A percentile compares a stretch with the other conserved stretches of the same genome.
phyloP scores from a whole-genome alignment of 805 yeast species.

The Monosporozyma aerobia region DNA sequence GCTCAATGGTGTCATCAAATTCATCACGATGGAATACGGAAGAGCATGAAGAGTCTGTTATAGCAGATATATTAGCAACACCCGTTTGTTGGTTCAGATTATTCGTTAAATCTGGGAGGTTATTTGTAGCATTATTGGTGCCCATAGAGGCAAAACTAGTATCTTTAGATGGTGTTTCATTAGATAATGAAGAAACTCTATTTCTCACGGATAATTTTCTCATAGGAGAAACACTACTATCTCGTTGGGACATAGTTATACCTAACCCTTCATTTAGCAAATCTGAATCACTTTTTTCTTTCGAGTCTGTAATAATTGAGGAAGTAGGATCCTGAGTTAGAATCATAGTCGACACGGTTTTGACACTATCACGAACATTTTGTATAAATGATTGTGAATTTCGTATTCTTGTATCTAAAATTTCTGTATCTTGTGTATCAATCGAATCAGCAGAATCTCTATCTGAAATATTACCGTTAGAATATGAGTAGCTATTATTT shows the following conservation, averaged over 20 bases:
- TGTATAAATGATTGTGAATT: conserved; percentile 2
- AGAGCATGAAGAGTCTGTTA: background rate
- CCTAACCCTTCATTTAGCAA: background rate
- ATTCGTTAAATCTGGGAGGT: background rate
- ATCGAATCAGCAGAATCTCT: conserved; percentile 2
- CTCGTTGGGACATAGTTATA: background rate
- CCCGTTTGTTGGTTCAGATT: background rate
- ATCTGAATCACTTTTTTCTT: background rate
- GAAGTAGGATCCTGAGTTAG: background rate
- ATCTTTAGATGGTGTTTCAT: background rate
- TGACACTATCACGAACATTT: background rate
- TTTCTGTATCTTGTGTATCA: conserved; percentile 5
- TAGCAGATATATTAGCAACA: background rate
- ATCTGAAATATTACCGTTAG: background rate
- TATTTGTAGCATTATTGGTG: background rate
- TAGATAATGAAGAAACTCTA: background rate
- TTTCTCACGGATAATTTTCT: background rate
- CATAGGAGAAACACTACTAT: background rate
- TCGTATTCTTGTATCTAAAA: conserved; percentile 2
- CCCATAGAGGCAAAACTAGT: background rate
- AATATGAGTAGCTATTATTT: background rate
- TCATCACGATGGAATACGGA: conserved; percentile 1
- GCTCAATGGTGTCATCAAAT: conserved; percentile 9
- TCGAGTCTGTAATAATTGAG: background rate
- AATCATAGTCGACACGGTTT: conserved; percentile 2